Base-by-base conservation (phyloP, 108 stramenopile genomes). In the Skeletonema marinoi region DNA sequence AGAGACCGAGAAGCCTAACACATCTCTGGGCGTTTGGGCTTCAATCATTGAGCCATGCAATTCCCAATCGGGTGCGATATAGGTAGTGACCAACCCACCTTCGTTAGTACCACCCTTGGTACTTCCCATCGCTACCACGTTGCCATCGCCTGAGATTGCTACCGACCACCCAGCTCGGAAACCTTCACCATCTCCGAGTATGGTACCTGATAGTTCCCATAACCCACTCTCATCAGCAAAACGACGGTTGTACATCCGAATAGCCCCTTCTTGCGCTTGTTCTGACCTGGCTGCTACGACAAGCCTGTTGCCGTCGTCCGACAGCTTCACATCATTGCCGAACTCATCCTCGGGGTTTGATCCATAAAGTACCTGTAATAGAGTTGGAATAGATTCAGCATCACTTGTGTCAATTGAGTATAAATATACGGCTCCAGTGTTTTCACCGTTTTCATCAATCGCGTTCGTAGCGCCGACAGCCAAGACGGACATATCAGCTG, bases 121-220 rank as follows among this genome's bases (percentile, higher is more conserved):
- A 30, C 42, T 41, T 21, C 66, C 66, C 66, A 67, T 67, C 4
- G 66, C 66, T 10, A 67, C 66, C 6, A 67, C n/a, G 25, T 30
- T 67, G 2, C 66, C 66, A 9, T 67, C 66, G 6, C 66, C 66
- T 31, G 66, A 67, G 31, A 67, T 67, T 17, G 66, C 41, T 19
- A 67, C 66, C 11, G 66, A 67, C 66, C 66, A 67, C 4, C 66
- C 66, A 14, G 66, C 66, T 21, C 66, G 66, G 13, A 41, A 41
- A 11, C 17, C 35, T 7, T 6, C 38, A 6, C 16, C 50, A 6
- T 17, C 50, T 6, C 50, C 50, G 0, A 51, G 13, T 19, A 51
- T 51, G 6, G 50, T 51, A 17, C 19, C 50, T 19, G 50, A 19
- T 21, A 19, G 2, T 21, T 51, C 50, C 50, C 50, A 51, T 21